Percentiles rank a stretch among this genome's conserved stretches.
phyloP scores from a whole-genome alignment of 371 early-diverging fungal genomes.

The Mucor lusitanicus region DNA sequence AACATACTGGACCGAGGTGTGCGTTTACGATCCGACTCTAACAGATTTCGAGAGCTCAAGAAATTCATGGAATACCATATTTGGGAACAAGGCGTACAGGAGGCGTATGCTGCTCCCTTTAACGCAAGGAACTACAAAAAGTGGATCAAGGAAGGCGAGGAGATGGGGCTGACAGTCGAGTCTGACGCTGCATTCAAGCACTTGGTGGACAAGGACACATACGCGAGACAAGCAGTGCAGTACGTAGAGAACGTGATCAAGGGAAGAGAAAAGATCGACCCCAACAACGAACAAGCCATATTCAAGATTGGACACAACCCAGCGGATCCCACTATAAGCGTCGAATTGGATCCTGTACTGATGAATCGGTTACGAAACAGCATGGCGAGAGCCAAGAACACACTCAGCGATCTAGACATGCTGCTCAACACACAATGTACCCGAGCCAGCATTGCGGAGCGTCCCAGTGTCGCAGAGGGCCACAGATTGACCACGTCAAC shows the following conservation, averaged over 20 bases:
- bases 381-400: conserved; percentile 6
- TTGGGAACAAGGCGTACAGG: conserved; percentile 11
- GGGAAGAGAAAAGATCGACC: conserved; percentile 16
- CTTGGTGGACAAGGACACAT: conserved; percentile 1
- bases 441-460: not conserved
- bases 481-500: conserved; percentile 6
- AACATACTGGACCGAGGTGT: conserved; percentile 10
- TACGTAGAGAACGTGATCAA: conserved; percentile 13
- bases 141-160: conserved; percentile 21
- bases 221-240: conserved; percentile 7
- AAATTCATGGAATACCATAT: not conserved
- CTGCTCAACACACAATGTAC: conserved; percentile 1
- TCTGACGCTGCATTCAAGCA: not conserved
- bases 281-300: conserved; percentile 1
- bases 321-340: not conserved
- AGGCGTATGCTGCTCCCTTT: not conserved
- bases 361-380: conserved; percentile 4
- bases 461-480: conserved; percentile 14
- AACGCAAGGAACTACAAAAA: conserved; percentile 10
- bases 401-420: conserved; percentile 7
- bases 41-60: conserved; percentile 7
- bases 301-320: conserved; percentile 4
- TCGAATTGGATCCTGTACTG: conserved; percentile 13
- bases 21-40: conserved; percentile 6
- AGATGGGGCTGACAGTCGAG: not conserved